phyloP scores from a whole-genome alignment of 2,329 filamentous ascomycete species.

The Monilinia polystroma region DNA sequence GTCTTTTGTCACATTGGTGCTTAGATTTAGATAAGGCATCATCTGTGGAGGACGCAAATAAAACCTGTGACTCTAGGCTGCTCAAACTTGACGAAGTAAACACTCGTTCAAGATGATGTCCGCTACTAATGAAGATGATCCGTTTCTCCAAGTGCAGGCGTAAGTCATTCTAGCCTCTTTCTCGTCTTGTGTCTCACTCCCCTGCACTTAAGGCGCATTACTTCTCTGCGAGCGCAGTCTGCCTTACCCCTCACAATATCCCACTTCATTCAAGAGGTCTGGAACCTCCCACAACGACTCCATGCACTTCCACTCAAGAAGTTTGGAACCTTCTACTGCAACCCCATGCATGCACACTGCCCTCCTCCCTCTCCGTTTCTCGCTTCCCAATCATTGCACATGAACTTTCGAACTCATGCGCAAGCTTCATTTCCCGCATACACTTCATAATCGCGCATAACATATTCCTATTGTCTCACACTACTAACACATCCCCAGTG shows the following conservation, averaged over 20 bases:
- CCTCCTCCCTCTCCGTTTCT: not conserved
- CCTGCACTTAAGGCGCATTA: conserved; percentile 6
- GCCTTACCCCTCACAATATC: conserved; percentile 13
- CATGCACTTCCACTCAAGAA: not conserved
- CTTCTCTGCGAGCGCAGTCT: not conserved
- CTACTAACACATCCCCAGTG: conserved; percentile 52
- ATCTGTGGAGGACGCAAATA: not conserved
- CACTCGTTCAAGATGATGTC: conserved; percentile 59
- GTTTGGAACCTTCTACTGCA: not conserved
- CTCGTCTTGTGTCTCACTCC: conserved; percentile 10
- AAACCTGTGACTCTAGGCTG: not conserved
- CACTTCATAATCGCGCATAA: not conserved
- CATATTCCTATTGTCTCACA: conserved; percentile 11
- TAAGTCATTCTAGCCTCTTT: conserved; percentile 42
- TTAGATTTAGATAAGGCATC: conserved; percentile 11
- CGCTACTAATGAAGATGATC: conserved; percentile 65
- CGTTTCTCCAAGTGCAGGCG: conserved; percentile 72
- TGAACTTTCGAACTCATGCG: conserved; percentile 3
- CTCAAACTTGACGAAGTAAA: not conserved
- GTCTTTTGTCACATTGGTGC: conserved; percentile 4
- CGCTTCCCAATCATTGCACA: conserved; percentile 1
- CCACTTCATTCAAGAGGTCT: not conserved
- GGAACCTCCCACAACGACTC: not conserved
- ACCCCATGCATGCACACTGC: not conserved
- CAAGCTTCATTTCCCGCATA: not conserved